Evolutionary conservation across 768 basidiomycete genomes (phyloP).

Genomic region (Trametes gibbosa): DNA sequence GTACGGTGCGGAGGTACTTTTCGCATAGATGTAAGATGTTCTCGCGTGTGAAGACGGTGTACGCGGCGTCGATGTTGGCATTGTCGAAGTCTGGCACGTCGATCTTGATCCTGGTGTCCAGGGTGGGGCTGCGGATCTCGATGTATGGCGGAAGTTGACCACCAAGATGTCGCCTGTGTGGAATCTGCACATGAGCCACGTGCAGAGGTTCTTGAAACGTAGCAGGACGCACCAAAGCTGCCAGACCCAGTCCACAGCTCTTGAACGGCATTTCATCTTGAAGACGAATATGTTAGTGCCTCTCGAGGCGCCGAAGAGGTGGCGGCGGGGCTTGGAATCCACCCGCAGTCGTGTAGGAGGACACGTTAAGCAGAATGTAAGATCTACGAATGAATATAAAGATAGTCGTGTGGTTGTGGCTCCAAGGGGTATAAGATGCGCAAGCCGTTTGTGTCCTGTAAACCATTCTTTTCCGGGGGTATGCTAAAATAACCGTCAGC

Average conservation of each 20-base stretch:
- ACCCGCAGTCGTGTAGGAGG: conserved; percentile 48
- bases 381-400: conserved; percentile 82
- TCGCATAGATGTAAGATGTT: conserved; percentile 65
- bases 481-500: conserved; percentile 34
- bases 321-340: conserved; percentile 42
- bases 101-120: conserved; percentile 68
- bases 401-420: conserved; percentile 66
- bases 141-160: conserved; percentile 66
- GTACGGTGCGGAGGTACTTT: conserved; percentile 50
- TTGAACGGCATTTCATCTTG: conserved; percentile 72
- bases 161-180: conserved; percentile 63
- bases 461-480: conserved; percentile 68
- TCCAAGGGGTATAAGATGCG: conserved; percentile 73
- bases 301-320: conserved; percentile 49
- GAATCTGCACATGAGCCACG: background rate
- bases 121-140: conserved; percentile 66
- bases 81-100: conserved; percentile 55
- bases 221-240: conserved; percentile 59
- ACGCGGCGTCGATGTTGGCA: conserved; percentile 38
- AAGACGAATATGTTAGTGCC: conserved; percentile 88
- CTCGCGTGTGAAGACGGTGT: conserved; percentile 52
- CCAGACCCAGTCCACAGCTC: conserved; percentile 91
- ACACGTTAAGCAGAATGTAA: conserved; percentile 77
- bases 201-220: background rate
- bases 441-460: conserved; percentile 71